Percentiles rank a stretch among this genome's conserved stretches.
phyloP scores from a whole-genome alignment of 352 stramenopile genomes.

The Ophiocytium majus region DNA sequence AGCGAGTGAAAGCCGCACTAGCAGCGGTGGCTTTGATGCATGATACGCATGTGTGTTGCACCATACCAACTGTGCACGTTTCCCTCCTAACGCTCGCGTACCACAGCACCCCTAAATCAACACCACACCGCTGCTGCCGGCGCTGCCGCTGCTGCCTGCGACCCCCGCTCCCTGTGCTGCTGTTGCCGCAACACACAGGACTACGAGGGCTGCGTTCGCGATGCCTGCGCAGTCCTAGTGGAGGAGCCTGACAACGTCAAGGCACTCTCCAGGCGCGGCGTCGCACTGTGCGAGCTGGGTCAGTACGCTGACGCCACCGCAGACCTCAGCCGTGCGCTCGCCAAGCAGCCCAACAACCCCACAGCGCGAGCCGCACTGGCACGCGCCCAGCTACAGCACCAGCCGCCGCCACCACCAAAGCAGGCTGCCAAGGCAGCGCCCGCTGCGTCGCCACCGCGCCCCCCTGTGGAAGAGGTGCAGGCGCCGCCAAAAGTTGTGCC shows the following conservation, averaged over 20 bases:
- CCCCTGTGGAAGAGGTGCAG: neutral
- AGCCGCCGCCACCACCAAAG: too few species aligned
- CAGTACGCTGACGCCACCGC: neutral
- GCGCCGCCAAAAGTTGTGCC: neutral
- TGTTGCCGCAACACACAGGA: too few species aligned
- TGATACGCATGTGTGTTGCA: too few species aligned
- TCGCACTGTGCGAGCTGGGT: neutral
- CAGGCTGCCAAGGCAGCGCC: neutral
- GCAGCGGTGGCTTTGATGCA: too few species aligned
- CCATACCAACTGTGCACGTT: too few species aligned
- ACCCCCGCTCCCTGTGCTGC: too few species aligned
- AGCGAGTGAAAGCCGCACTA: too few species aligned
- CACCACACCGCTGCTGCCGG: too few species aligned
- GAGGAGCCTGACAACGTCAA: neutral
- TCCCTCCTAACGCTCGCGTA: too few species aligned
- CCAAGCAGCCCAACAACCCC: neutral
- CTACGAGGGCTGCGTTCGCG: neutral
- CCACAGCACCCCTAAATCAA: too few species aligned
- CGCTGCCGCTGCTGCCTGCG: too few species aligned
- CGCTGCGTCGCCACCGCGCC: too few species aligned
- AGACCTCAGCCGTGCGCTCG: neutral
- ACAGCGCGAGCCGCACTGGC: neutral
- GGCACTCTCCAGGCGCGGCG: neutral
- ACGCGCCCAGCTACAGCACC: neutral
- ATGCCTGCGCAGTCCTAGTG: neutral